Evolutionary conservation across 352 stramenopile species (phyloP), one percentile per base, ranked within the genome.

Genomic region (Globisporangium rhizosaccharum): DNA sequence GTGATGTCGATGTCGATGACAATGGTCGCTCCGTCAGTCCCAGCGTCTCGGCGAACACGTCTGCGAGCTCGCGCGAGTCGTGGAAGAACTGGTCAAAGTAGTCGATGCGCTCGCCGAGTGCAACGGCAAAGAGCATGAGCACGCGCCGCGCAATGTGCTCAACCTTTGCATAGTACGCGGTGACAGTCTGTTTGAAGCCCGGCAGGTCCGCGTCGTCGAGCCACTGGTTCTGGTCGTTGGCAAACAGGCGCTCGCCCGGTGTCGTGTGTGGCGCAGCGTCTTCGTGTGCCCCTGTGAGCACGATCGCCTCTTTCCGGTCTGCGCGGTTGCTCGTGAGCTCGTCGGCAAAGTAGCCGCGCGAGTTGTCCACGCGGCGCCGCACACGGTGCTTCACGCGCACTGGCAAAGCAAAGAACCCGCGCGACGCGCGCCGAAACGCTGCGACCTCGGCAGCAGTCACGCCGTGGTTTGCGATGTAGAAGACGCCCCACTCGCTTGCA

Each of bases 241-340:
- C 71, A 28, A 94, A 89, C 17, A 80, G 69, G 71, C 91, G 88
- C 37, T 70, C 55, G 25, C 59, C 59, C 9, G 59, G 44, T 49
- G 42, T 76, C 62, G 20, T 87, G 44, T 12, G 62, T 8, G 82
- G 67, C 1, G 68, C 47, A 2, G 61, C 68, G 37, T 85, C 73
- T 20, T 85, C 73, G 17, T 78, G 63, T 0, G 26, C 66, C 1
- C 74, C 74, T 14, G 67, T 64, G 44, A 79, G 75, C 73, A 97
- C 92, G 15, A 97, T 73, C 12, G 65, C 72, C 64, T 97, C 82
- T 50, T 98, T 98, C 85, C 87, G 97, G 71, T 98, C 94, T 23
- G 71, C 75, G 56, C 83, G 91, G 67, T 96, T 87, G 73, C 98
- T 98, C 37, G 92, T 98, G 41, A 98, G 72, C 63, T 98, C 94